phyloP scores from a whole-genome alignment of 2,329 filamentous ascomycete genomes.

The Venturia carpophila region DNA sequence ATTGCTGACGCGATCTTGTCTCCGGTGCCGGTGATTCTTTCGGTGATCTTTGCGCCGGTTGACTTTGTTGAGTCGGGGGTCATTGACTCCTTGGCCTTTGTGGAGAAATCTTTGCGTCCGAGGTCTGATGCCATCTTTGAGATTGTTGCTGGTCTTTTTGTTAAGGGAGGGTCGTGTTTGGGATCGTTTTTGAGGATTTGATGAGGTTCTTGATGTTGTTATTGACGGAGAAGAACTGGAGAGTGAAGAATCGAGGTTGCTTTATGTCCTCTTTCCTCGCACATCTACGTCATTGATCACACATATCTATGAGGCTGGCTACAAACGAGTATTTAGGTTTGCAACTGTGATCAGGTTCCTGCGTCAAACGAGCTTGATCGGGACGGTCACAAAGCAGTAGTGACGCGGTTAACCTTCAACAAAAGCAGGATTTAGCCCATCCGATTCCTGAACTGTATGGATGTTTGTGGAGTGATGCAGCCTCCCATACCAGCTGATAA shows the following conservation, averaged over 20 bases:
- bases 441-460: not conserved
- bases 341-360: not conserved
- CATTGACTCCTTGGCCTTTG: constrained; percentile 49
- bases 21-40: constrained; percentile 46
- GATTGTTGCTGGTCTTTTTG: not conserved
- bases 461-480: not conserved
- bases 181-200: not conserved
- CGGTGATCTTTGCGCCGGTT: constrained; percentile 51
- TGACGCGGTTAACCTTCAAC: not conserved
- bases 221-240: not conserved
- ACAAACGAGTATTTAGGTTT: not conserved
- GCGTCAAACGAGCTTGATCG: not conserved
- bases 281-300: not conserved
- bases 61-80: constrained; percentile 55
- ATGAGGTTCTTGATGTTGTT: not conserved
- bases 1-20: constrained; percentile 48
- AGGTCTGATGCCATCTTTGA: constrained; percentile 48
- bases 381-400: not conserved
- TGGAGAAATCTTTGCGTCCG: constrained; percentile 53
- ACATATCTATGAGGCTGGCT: not conserved
- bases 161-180: not conserved
- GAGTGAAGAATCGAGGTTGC: not conserved
- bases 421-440: not conserved
- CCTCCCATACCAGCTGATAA: not conserved
- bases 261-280: not conserved